phyloP scores from a whole-genome alignment of 192 early-diverging fungal species.

The Geranomyces michiganensis region DNA sequence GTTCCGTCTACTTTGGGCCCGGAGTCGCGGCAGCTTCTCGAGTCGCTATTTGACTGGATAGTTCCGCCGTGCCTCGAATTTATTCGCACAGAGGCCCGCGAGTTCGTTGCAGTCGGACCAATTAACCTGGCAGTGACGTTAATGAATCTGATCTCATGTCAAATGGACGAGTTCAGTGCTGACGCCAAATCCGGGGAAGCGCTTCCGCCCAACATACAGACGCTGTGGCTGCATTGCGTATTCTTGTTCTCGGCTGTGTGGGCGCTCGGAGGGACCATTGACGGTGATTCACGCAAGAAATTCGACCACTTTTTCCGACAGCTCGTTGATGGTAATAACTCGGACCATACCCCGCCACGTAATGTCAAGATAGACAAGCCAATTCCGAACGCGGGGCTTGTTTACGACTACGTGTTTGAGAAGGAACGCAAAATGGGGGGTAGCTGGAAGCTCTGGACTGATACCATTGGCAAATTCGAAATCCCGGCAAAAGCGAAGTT shows the following conservation, averaged over 20 bases:
- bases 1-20: slow-evolving; percentile 43
- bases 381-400: slow-evolving; percentile 47
- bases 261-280: slow-evolving; percentile 62
- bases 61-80: slow-evolving; percentile 55
- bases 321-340: slow-evolving; percentile 50
- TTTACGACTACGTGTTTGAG: slow-evolving; percentile 64
- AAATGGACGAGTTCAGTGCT: slow-evolving; percentile 51
- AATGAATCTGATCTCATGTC: slow-evolving; percentile 59
- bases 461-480: slow-evolving; percentile 58
- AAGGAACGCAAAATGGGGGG: slow-evolving; percentile 58
- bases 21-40: slow-evolving; percentile 44
- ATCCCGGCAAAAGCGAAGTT: slow-evolving; percentile 56
- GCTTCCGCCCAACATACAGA: slow-evolving; percentile 49
- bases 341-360: slow-evolving; percentile 44
- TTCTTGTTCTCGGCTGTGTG: slow-evolving; percentile 60
- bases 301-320: slow-evolving; percentile 58
- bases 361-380: slow-evolving; percentile 58
- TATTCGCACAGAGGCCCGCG: slow-evolving; percentile 48
- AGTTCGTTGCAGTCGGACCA: slow-evolving; percentile 50
- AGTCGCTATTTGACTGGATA: slow-evolving; percentile 60
- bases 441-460: slow-evolving; percentile 59
- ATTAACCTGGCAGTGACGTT: slow-evolving; percentile 57
- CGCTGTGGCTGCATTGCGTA: slow-evolving; percentile 51
- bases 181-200: slow-evolving; percentile 37
- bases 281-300: slow-evolving; percentile 55